Base-by-base conservation (phyloP, 352 stramenopile genomes). In the Phytopythium montanum region DNA sequence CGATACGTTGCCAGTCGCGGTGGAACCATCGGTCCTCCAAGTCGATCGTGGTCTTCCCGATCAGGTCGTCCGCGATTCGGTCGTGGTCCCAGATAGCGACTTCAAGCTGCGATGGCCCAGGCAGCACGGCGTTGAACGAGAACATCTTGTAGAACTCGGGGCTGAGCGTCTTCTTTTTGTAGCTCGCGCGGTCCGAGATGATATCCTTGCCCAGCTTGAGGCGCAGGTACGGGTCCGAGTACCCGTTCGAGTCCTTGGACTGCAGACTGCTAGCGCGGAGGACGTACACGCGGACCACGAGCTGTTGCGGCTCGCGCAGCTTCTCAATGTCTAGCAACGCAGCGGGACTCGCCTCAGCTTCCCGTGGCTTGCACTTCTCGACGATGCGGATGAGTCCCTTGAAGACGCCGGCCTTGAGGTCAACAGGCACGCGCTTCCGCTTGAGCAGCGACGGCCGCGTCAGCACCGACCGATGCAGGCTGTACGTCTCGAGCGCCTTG, bases 11-110 rank as follows among this genome's bases (percentile, higher is more conserved):
- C 88, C 89, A 97, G 21, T 88, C 76, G 8, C 76, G 72, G 60
- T 97, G 85, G 62, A 97, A 98, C 93, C 92, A 98, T 23, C 93
- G 75, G 39, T 98, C 93, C 62, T 98, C 93, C 5, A 98, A 67
- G 48, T 98, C 93, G 56, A 98, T 96, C 0, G 79, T 90, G 0
- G 92, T 97, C 3, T 80, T 79, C 4, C 93, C 92, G 29, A 98
- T 97, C 2, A 98, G 76, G 28, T 97, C 75, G 64, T 97, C 88
- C 1, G 59, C 49, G 3, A 96, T 61, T 0, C 88, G 31, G 38
- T 92, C 85, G 57, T 90, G 81, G 62, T 95, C 87, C 81, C 86
- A 94, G 19, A 96, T 75, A 23, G 65, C 62, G 42, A 95, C 85
- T 26, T 91, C 79, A 1, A 96, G 75, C 53, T 95, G 85, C 0